A percentile compares a stretch with the other conserved stretches of the same genome.
Conservation (phyloP, 441 rosid species). For the Arabidopsis hybrid region DNA sequence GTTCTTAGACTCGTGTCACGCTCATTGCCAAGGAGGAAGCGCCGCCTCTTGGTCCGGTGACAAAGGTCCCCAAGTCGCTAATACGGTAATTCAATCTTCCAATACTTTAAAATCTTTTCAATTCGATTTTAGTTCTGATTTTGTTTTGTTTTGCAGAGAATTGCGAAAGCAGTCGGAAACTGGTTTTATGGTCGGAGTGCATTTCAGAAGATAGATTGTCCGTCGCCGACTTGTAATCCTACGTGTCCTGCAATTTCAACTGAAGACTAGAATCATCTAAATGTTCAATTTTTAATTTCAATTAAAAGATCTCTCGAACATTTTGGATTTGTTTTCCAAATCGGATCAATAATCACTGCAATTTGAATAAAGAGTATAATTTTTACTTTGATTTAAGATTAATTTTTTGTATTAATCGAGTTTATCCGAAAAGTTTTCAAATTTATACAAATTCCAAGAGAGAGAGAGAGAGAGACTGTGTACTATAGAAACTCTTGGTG, state of each 20-base stretch:
- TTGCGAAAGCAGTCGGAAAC: conserved; percentile 84
- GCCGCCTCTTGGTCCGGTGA: conserved; percentile 62
- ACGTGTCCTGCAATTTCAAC: conserved; percentile 62
- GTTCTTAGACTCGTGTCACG: conserved; percentile 76
- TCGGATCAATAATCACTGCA: neutral
- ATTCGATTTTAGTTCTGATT: too few relatives aligned
- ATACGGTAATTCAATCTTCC: conserved; percentile 51
- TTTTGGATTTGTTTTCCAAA: neutral
- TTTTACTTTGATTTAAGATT: neutral
- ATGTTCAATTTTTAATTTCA: neutral
- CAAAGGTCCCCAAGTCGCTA: conserved; percentile 62
- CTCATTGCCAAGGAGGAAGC: conserved; percentile 80
- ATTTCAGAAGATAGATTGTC: conserved; percentile 73
- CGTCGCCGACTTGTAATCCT: conserved; percentile 79
- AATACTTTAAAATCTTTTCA: neutral
- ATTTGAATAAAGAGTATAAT: conserved; percentile 20
- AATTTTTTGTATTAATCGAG: neutral
- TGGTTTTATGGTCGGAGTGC: conserved; percentile 73
- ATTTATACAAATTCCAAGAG: neutral
- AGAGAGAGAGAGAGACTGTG: neutral
- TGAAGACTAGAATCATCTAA: conserved; percentile 21
- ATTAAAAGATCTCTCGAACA: neutral
- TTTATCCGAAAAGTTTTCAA: neutral
- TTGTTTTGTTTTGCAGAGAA: conserved; percentile 54
- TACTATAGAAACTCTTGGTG: neutral